Percentiles rank a stretch among this genome's conserved stretches.
Evolutionary conservation across 2,329 filamentous ascomycete genomes (phyloP).

Genomic region (Aaosphaeria pasadenensis): DNA sequence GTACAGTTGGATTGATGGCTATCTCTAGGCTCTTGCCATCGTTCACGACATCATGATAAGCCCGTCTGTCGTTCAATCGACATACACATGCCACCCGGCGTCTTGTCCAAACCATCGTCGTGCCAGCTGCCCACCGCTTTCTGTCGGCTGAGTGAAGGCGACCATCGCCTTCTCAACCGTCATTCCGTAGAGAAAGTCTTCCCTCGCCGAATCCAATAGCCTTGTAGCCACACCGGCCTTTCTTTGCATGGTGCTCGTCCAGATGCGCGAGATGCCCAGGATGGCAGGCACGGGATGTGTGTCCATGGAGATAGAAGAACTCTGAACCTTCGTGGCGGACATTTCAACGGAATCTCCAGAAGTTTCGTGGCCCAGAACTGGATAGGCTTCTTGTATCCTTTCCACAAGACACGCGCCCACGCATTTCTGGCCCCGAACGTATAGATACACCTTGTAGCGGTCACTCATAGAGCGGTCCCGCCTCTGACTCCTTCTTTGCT

Average conservation of each 20-base stretch:
- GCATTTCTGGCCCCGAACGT: constrained; percentile 60
- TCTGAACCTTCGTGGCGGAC: constrained; percentile 13
- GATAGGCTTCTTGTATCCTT: constrained; percentile 56
- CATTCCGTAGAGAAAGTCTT: constrained; percentile 55
- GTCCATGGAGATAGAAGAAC: constrained; percentile 43
- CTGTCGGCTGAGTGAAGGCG: constrained; percentile 66
- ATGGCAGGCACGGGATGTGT: constrained; percentile 45
- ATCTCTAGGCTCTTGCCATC: too few relatives aligned
- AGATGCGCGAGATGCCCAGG: constrained; percentile 64
- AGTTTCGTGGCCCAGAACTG: constrained; percentile 40
- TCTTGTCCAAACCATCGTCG: constrained; percentile 56
- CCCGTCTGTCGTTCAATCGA: constrained; percentile 44
- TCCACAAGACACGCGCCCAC: constrained; percentile 62
- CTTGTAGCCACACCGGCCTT: constrained; percentile 56
- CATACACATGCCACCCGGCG: constrained; percentile 60
- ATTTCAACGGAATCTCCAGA: constrained; percentile 10
- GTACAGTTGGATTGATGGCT: too few relatives aligned
- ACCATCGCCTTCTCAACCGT: constrained; percentile 54
- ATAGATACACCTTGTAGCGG: constrained; percentile 60
- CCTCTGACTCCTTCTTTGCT: background rate
- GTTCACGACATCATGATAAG: background rate
- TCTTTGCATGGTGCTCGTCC: constrained; percentile 58
- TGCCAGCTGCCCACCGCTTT: constrained; percentile 57
- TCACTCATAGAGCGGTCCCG: constrained; percentile 31
- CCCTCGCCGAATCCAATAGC: constrained; percentile 55